phyloP scores from a whole-genome alignment of 2,329 filamentous ascomycete species.

The Onygenales sp. region DNA sequence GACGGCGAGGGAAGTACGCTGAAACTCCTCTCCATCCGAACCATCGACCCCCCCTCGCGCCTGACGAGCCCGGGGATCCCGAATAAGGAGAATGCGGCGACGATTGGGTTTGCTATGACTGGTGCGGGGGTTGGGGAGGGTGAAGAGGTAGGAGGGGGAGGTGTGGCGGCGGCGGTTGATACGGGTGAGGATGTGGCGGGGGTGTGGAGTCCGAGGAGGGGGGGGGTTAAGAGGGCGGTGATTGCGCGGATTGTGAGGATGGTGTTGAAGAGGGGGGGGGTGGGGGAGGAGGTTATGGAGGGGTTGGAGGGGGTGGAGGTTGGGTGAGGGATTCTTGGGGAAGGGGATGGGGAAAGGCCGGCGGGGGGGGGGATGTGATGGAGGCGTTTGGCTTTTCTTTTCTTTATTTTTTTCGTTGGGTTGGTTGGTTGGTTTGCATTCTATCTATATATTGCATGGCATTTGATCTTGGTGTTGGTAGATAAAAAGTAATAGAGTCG shows the following conservation, averaged over 20 bases:
- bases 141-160: conserved; percentile 30
- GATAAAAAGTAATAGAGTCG: too few relatives aligned
- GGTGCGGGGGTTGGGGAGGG: conserved; percentile 15
- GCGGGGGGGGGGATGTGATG: background rate
- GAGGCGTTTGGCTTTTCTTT: too few relatives aligned
- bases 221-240: conserved; percentile 67
- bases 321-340: conserved; percentile 30
- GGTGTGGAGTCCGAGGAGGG: conserved; percentile 78
- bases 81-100: conserved; percentile 52
- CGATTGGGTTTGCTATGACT: conserved; percentile 29
- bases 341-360: background rate
- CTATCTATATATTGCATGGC: too few relatives aligned
- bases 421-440: too few relatives aligned
- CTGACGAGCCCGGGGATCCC: conserved; percentile 62
- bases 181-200: conserved; percentile 52
- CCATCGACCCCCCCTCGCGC: conserved; percentile 64
- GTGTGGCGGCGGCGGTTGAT: conserved; percentile 36
- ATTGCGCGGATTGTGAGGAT: conserved; percentile 66
- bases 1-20: conserved; percentile 39
- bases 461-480: too few relatives aligned
- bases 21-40: conserved; percentile 58
- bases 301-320: conserved; percentile 63
- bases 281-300: conserved; percentile 77
- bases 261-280: conserved; percentile 65
- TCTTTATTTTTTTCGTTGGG: too few relatives aligned